Percentiles rank a stretch among this genome's conserved stretches.
Evolutionary conservation across 805 yeast species (phyloP).

Genomic region (Wickerhamiella australiensis): DNA sequence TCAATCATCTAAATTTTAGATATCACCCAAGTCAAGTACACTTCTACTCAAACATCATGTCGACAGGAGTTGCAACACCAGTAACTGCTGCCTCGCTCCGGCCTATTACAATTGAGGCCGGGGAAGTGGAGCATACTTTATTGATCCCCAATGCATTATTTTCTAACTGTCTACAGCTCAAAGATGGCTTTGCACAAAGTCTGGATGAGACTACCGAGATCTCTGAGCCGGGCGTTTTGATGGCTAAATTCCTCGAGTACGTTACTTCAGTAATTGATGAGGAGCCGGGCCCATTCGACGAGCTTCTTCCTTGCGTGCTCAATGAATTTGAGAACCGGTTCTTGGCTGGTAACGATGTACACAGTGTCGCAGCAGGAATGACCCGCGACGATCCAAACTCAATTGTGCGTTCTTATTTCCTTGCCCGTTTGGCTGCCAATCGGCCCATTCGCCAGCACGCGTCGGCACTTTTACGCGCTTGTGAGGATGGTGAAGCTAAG

Average conservation of each 20-base stretch:
- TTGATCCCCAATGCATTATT: conserved; percentile 74
- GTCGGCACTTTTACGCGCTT: conserved; percentile 54
- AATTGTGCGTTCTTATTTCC: conserved; percentile 68
- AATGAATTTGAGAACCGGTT: conserved; percentile 77
- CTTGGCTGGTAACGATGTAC: conserved; percentile 69
- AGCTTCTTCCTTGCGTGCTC: conserved; percentile 56
- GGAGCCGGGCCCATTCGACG: conserved; percentile 46
- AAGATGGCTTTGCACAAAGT: conserved; percentile 54
- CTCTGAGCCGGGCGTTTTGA: conserved; percentile 68
- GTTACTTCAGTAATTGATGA: conserved; percentile 28
- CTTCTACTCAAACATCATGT: conserved; percentile 13
- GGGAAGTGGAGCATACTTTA: conserved; percentile 76
- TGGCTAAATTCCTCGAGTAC: conserved; percentile 68
- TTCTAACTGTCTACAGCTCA: conserved; percentile 72
- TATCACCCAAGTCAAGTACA: neutral
- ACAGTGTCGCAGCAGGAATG: conserved; percentile 67
- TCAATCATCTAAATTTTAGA: neutral
- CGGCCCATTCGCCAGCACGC: conserved; percentile 40
- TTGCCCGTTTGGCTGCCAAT: conserved; percentile 40
- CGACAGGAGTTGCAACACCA: conserved; percentile 35
- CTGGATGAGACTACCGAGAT: conserved; percentile 83
- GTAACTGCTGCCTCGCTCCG: conserved; percentile 44
- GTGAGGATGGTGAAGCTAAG: conserved; percentile 43
- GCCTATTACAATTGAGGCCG: conserved; percentile 76
- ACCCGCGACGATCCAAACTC: conserved; percentile 55